These are phyloP conservation scores for Boletus vinaceobasis DNA, from an alignment of 768 basidiomycete species.

Conservation along the genomic window DNA sequence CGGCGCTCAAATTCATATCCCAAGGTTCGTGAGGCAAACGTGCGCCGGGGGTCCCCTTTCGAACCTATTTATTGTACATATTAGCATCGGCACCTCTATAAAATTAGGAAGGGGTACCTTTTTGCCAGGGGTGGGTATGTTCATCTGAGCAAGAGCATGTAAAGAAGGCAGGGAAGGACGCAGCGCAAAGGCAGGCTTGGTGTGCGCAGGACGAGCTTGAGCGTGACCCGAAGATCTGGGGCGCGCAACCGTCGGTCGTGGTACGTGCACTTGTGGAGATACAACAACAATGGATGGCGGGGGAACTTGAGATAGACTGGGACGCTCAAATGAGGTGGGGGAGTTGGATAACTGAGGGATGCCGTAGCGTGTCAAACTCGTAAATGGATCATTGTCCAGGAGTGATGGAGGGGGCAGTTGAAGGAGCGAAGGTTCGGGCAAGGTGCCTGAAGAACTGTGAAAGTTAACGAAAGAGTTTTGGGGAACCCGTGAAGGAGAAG, in stretches of 20 bases:
- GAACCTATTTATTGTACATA: conserved; percentile 25
- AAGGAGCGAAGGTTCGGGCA: not conserved
- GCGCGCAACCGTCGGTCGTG: conserved; percentile 15
- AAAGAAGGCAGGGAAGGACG: conserved; percentile 45
- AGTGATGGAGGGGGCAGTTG: conserved; percentile 23
- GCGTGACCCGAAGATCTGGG: conserved; percentile 34
- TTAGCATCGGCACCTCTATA: not conserved
- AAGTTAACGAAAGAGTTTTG: conserved; percentile 9
- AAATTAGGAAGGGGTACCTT: conserved; percentile 30
- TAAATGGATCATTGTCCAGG: conserved; percentile 74
- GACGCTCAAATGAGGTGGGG: not conserved
- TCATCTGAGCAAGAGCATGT: conserved; percentile 35
- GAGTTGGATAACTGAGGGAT: not conserved
- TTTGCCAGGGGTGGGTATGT: conserved; percentile 31
- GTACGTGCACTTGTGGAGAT: conserved; percentile 7
- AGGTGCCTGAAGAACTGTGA: not conserved
- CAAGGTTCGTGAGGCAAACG: conserved; percentile 43
- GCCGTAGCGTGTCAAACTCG: conserved; percentile 42
- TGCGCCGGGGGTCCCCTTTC: conserved; percentile 42
- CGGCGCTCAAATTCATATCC: conserved; percentile 26
- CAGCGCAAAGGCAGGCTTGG: conserved; percentile 38
- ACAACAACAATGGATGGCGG: conserved; percentile 13
- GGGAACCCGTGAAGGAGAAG: conserved; percentile 12
- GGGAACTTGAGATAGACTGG: conserved; percentile 7
- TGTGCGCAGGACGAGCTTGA: conserved; percentile 39